phyloP scores from a whole-genome alignment of 192 early-diverging fungal genomes.

The Glomus cerebriforme region DNA sequence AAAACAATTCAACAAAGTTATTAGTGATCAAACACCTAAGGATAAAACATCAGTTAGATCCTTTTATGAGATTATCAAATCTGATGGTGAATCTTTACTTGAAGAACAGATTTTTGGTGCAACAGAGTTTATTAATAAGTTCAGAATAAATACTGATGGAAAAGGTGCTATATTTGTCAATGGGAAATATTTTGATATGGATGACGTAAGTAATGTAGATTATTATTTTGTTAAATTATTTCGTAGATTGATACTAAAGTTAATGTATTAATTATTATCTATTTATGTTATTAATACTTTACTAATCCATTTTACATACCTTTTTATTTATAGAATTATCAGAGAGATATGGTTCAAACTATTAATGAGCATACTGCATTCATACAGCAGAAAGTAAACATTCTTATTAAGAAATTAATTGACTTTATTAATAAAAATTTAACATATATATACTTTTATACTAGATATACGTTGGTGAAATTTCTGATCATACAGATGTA shows the following conservation, averaged over 20 bases:
- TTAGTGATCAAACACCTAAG: not conserved
- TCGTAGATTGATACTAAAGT: too few species aligned
- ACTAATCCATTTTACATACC: not conserved
- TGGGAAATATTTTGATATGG: constrained; percentile 70
- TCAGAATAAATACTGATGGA: constrained; percentile 31
- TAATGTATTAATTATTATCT: too few species aligned
- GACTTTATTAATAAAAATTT: not conserved
- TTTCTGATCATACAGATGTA: constrained; percentile 58
- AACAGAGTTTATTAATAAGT: not conserved
- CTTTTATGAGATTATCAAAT: constrained; percentile 10
- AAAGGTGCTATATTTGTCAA: constrained; percentile 73
- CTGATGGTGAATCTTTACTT: not conserved
- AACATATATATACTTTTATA: not conserved
- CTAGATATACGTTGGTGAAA: constrained; percentile 53
- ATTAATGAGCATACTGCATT: constrained; percentile 36
- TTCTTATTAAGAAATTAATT: not conserved
- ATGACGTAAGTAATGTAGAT: constrained; percentile 41
- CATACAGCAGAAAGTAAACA: constrained; percentile 38
- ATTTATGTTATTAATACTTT: too few species aligned
- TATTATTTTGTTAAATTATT: constrained; percentile 25
- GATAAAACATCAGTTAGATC: not conserved
- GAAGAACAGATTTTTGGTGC: constrained; percentile 1
- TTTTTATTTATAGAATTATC: constrained; percentile 37
- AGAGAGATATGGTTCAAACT: constrained; percentile 29
- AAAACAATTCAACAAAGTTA: not conserved